These are phyloP conservation scores for Phytophthora ohioensis DNA, from an alignment of 352 stramenopile genomes.

Conservation along the genomic window DNA sequence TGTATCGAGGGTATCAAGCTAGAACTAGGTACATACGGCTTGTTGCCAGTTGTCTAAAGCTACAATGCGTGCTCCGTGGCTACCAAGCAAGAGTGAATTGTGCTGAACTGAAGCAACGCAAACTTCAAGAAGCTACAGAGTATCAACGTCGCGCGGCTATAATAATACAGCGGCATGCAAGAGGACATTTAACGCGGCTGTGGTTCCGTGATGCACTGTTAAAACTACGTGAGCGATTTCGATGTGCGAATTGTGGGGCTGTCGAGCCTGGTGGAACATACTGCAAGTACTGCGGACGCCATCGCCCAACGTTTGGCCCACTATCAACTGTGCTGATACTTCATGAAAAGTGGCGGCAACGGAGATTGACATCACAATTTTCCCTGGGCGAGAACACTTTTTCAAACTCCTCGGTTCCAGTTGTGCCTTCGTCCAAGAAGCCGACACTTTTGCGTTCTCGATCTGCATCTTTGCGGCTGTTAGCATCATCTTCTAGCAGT, in stretches of 20 bases:
- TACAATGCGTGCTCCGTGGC: slow-evolving; percentile 30
- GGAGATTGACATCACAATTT: background rate
- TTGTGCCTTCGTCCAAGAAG: slow-evolving; percentile 1
- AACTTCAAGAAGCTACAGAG: slow-evolving; percentile 4
- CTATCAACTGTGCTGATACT: slow-evolving; percentile 26
- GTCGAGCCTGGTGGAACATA: slow-evolving; percentile 67
- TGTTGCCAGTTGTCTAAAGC: background rate
- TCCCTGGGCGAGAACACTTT: background rate
- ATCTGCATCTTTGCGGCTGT: slow-evolving; percentile 1
- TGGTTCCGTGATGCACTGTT: slow-evolving; percentile 32
- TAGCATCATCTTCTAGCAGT: slow-evolving; percentile 1
- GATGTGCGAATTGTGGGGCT: slow-evolving; percentile 63
- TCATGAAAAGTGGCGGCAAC: slow-evolving; percentile 26
- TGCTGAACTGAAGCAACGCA: background rate
- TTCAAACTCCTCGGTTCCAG: background rate
- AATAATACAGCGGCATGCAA: slow-evolving; percentile 37
- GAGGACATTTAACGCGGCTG: slow-evolving; percentile 35
- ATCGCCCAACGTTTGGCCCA: slow-evolving; percentile 43
- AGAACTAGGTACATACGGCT: background rate
- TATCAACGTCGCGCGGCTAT: slow-evolving; percentile 26
- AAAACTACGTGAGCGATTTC: slow-evolving; percentile 58
- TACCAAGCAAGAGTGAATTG: slow-evolving; percentile 12
- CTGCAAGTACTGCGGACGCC: slow-evolving; percentile 73
- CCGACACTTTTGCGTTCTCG: background rate
- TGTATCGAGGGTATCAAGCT: slow-evolving; percentile 6